Evolutionary conservation across 1,139 yeast species (phyloP).

Genomic region (Hyphopichia wangnamkhiaoensis): DNA sequence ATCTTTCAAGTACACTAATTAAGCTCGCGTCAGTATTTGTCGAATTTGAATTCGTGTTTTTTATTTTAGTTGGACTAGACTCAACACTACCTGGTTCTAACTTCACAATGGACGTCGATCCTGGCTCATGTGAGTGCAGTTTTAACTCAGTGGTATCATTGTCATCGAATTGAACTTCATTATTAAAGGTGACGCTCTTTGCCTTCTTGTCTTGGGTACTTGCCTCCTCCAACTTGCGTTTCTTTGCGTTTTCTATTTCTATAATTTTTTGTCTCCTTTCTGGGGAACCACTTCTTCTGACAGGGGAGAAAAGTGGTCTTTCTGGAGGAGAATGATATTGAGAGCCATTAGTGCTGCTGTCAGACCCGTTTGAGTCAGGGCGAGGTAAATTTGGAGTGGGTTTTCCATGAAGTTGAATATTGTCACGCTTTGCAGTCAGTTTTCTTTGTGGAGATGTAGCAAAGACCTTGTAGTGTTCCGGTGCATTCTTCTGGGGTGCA

Average conservation of each 20-base stretch:
- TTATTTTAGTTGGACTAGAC: no score
- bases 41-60: no score
- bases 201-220: constrained; percentile 7
- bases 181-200: constrained; percentile 17
- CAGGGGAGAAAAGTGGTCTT: no score
- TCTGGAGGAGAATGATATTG: constrained; percentile 1
- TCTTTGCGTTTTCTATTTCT: constrained; percentile 24
- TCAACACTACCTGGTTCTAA: no score
- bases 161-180: constrained; percentile 13
- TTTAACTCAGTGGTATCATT: neutral
- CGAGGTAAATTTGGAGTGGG: constrained; percentile 3
- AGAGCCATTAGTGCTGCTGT: neutral
- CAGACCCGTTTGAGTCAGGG: neutral
- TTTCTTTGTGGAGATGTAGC: constrained; percentile 12
- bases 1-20: constrained; percentile 6
- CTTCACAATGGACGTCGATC: no score
- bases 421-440: constrained; percentile 1
- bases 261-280: constrained; percentile 30
- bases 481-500: neutral
- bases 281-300: constrained; percentile 41
- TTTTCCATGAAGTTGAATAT: neutral
- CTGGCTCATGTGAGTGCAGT: neutral
- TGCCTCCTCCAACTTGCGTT: constrained; percentile 7
- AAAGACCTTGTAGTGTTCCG: constrained; percentile 10
- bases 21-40: no score